A percentile compares a stretch with the other conserved stretches of the same genome.
These are phyloP conservation scores for Kluyveromyces siamensis DNA, from an alignment of 805 yeast genomes.

Conservation along the genomic window DNA sequence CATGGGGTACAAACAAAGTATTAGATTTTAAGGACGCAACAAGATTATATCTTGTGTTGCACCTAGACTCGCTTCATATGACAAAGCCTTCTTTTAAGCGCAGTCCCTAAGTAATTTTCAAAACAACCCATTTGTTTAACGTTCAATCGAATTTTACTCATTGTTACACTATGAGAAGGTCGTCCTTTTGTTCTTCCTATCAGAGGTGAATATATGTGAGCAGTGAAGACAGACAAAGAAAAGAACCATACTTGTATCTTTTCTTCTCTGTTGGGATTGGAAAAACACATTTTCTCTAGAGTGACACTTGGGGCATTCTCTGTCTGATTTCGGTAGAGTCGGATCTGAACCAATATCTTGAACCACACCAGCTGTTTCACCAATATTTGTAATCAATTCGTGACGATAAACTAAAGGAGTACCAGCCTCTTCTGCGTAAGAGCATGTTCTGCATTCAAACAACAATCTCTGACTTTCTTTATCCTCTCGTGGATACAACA, in stretches of 20 bases:
- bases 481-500: constrained; percentile 96
- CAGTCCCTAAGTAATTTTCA: not conserved
- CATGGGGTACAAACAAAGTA: too few relatives aligned
- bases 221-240: constrained; percentile 89
- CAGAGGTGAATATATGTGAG: constrained; percentile 50
- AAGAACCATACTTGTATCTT: constrained; percentile 90
- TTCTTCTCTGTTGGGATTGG: constrained; percentile 91
- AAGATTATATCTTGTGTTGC: too few relatives aligned
- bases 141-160: not conserved
- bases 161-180: constrained; percentile 14
- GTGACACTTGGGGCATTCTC: constrained; percentile 85
- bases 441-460: constrained; percentile 91
- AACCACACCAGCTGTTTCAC: constrained; percentile 93
- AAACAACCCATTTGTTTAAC: not conserved
- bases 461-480: constrained; percentile 59
- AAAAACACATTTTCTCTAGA: constrained; percentile 90
- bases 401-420: constrained; percentile 84
- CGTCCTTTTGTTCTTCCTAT: constrained; percentile 29
- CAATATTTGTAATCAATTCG: constrained; percentile 84
- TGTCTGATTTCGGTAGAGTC: constrained; percentile 93
- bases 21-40: too few relatives aligned
- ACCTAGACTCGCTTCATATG: too few relatives aligned
- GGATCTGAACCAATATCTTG: constrained; percentile 95
- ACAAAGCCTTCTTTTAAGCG: not conserved
- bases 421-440: constrained; percentile 86